Conservation (phyloP, 129 eudicot species). For the Dittrichia graveolens region DNA sequence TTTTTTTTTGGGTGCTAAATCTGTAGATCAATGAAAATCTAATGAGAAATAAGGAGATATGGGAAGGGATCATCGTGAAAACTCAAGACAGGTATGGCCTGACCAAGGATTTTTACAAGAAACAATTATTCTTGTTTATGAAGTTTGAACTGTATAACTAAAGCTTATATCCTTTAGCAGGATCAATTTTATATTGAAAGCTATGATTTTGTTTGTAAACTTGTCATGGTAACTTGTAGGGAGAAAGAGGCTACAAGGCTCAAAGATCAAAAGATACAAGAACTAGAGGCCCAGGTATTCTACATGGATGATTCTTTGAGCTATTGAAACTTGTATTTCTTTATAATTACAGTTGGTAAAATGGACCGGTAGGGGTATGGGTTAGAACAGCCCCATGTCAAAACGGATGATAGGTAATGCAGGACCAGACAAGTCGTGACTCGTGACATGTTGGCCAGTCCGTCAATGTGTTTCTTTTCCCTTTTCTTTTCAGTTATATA, state of each 20-base stretch:
- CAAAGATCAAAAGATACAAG: conserved; percentile 71
- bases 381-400: no score
- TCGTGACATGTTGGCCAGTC: background rate
- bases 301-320: no score
- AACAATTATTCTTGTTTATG: background rate
- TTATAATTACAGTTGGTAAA: background rate
- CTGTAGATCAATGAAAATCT: conserved; percentile 83
- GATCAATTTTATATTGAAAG: background rate
- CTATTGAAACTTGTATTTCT: no score
- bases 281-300: conserved; percentile 89
- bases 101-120: background rate
- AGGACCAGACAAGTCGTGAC: no score
- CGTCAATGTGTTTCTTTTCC: no score
- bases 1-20: background rate
- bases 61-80: conserved; percentile 68
- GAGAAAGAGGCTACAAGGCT: conserved; percentile 54
- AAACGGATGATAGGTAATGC: no score
- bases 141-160: no score
- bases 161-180: background rate
- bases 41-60: conserved; percentile 64
- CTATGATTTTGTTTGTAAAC: background rate
- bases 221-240: conserved; percentile 44
- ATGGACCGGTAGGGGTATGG: background rate
- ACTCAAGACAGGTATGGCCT: conserved; percentile 58
- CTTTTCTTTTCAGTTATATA: background rate